Evolutionary conservation across 2,329 filamentous ascomycete species (phyloP).

Genomic region (Beauveria scarabaeidicola): DNA sequence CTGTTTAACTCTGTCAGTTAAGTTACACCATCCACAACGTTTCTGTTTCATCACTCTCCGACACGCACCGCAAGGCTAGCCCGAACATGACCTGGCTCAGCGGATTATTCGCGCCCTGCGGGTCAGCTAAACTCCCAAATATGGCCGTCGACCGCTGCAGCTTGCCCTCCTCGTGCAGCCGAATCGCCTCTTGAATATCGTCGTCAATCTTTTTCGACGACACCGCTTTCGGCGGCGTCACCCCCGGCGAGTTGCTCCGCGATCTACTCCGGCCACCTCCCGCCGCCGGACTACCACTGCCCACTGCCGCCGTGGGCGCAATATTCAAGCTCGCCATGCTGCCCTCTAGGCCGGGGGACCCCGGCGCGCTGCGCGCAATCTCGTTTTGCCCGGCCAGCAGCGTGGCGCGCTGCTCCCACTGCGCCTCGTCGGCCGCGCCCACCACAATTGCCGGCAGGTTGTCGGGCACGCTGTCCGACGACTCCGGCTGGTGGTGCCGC

Average conservation of each 20-base stretch:
- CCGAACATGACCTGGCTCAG: slow-evolving; percentile 94
- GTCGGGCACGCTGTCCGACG: slow-evolving; percentile 66
- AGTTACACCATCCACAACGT: not conserved
- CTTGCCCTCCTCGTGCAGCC: slow-evolving; percentile 78
- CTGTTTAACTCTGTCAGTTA: slow-evolving; percentile 34
- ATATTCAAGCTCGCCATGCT: slow-evolving; percentile 1
- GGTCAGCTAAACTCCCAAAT: slow-evolving; percentile 78
- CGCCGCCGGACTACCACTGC: slow-evolving; percentile 20
- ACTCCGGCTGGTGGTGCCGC: slow-evolving; percentile 40
- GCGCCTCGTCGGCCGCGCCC: slow-evolving; percentile 49
- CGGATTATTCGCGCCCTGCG: slow-evolving; percentile 78
- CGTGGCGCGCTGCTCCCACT: slow-evolving; percentile 94
- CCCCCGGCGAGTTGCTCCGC: slow-evolving; percentile 17
- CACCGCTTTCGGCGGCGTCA: slow-evolving; percentile 21
- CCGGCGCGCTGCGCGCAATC: slow-evolving; percentile 34
- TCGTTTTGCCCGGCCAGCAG: slow-evolving; percentile 63
- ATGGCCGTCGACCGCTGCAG: slow-evolving; percentile 72
- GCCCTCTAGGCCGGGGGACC: slow-evolving; percentile 22
- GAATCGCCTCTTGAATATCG: slow-evolving; percentile 91
- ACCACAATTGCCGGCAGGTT: slow-evolving; percentile 67
- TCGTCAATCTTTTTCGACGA: slow-evolving; percentile 49
- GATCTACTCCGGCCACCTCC: not conserved
- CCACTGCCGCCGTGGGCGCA: slow-evolving; percentile 19
- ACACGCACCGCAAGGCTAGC: slow-evolving; percentile 66
- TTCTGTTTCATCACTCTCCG: not conserved